Evolutionary conservation across 2,329 filamentous ascomycete species (phyloP), one percentile per base, ranked within the genome.

Genomic region (Fusarium sterilihyphosum): DNA sequence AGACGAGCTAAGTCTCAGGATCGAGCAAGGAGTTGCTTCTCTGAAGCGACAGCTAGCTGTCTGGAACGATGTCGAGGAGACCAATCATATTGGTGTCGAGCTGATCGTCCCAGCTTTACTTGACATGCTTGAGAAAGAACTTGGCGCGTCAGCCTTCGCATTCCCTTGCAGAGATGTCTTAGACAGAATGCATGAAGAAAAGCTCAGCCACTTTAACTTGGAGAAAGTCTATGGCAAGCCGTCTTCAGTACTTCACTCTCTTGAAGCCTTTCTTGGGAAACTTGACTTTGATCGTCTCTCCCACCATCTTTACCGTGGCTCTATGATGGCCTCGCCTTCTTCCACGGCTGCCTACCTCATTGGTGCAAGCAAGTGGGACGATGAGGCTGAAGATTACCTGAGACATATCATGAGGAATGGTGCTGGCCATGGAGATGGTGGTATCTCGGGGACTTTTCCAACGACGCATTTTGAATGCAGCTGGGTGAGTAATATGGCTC

Each of bases 11-110:
- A 8, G 6, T 29, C 13, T 24, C 6, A 35, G 47, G 4, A 40
- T 65, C 22, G 16, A n/a, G 2, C n/a, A 11, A 3, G 62, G 46
- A 4, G 8, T 52, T 22, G 9, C 16, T 6, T 65, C 62, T 33
- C 13, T 65, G 24, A 22, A 40, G 8, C 8, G 18, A 12, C 56
- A 65, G 38, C 29, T 65, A 5, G 24, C n/a, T 7, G 13, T 18
- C 8, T 65, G 62, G 62, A 8, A 46, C 2, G 62, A 65, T 3
- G 40, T 65, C 11, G 31, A 22, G 12, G 29, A 38, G 5, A 65
- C 56, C 3, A 65, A 65, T 9, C 62, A 65, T 6, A 65, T 65
- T 18, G 56, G 62, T 3, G 46, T 65, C n/a, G 62, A 65, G 37
- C 11, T 65, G 7, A 61, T 65, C 3, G 20, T 61, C 5, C 62